Base-by-base conservation (phyloP, 345 rosid genomes). In the Rhodamnia rubescens region DNA sequence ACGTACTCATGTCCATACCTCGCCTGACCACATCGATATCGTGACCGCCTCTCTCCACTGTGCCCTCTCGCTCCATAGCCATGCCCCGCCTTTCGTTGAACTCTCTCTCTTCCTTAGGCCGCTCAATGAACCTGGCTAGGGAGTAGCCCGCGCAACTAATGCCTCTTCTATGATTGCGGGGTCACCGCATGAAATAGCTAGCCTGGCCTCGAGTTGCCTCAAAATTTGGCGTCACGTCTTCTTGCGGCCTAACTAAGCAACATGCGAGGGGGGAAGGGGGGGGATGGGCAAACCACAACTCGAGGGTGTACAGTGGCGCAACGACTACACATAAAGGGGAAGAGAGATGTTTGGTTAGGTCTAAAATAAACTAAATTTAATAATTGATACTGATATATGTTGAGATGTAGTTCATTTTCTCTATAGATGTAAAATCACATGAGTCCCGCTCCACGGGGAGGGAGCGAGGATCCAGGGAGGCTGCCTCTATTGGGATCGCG, bases 221-320 rank as follows among this genome's bases (percentile, higher is more conserved):
- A 58, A 12, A n/a, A 12, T 58, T 27, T 58, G 36, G 32, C 18
- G 5, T 59, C 36, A 59, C 69, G 3, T 1, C 5, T 27, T 61
- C 21, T 0, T n/a, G n/a, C n/a, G n/a, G n/a, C n/a, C n/a, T n/a
- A 53, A 53, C 9, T 20, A 3, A 54, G 24, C 8, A 54, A 20
- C 56, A 54, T 54, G 1, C 22, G 2, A 0, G 18, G 8, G 6
- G 36, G 27, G 18, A 11, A 2, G 27, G 32, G n/a, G 69, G 11
- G 12, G 9, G 9, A 56, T 10, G 59, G 40, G 64, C 64, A 57
- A 57, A 57, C 3, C 2, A 2, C 7, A 5, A 2, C 29, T 57
- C 2, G 5, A 56, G 14, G 5, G 27, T 10, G 2, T 10, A 26
- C 11, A 11, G 3, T 5, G 10, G 40, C 3, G 40, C 40, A 36